Evolutionary conservation across 2,329 filamentous ascomycete genomes (phyloP), one percentile per base, ranked within the genome.

Genomic region (Phoma sp.): DNA sequence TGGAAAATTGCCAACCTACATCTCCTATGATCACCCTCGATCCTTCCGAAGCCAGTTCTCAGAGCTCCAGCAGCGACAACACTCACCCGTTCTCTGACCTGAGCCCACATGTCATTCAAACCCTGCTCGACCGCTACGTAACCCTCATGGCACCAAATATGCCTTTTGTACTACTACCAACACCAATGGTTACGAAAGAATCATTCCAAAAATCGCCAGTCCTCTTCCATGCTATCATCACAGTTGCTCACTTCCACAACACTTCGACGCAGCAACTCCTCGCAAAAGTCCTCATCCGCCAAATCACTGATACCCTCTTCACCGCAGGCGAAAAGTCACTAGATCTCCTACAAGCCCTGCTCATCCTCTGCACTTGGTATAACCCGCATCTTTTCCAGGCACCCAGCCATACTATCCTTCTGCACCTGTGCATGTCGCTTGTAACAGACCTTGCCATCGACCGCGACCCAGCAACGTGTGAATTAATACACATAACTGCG

Each of bases 361-460:
- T 59, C 18, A 26, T 59, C 23, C 30, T 59, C 23, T 32, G 36
- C 10, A 42, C 39, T 12, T 56, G 56, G 48, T 56, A 48, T 30
- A 59, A 53, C 11, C 52, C 47, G 10, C 56, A 59, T 25, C 25
- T 49, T 2, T 56, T 52, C 43, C 23, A 23, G 5, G 36, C 47
- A 1, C 18, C 42, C 21, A 59, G 42, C 30, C 47, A 46, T 25
- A 49, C 33, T 2, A 37, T 17, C n/a, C 30, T 59, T 11, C 42
- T 59, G 3, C 56, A 59, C 26, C 39, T 59, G 20, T 42, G 52
- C 18, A 59, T 59, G 56, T 32, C 56, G 7, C 52, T 59, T 36
- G 30, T 30, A 3, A 38, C 46, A 0, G 52, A 59, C 14, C 47
- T 59, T 4, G 34, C 43, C 4, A 48, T 59, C 25, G 47, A 56